Base-by-base conservation (phyloP, 2,329 filamentous ascomycete genomes). In the Epichloe coenophiala region DNA sequence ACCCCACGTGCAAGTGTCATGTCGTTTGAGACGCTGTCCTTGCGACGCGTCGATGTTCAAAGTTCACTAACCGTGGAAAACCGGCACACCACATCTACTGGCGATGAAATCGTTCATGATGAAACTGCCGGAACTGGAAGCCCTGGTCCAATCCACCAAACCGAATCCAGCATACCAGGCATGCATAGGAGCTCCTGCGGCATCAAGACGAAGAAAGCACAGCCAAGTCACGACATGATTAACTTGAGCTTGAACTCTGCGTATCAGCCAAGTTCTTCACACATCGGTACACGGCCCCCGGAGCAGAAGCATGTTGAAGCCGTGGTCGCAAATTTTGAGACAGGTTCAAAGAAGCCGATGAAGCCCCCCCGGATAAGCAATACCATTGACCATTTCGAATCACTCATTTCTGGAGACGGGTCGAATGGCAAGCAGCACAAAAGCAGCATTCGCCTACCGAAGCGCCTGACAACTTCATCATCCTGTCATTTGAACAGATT, bases 301-400 rank as follows among this genome's bases (percentile, higher is more conserved):
- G 19, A 47, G 13, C 15, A 21, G 40, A 49, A 36, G 31, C 38
- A 37, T 38, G 31, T 43, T 12, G 46, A 38, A 36, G 17, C 35
- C n/a, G 36, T 31, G 17, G 46, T 36, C 15, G 40, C 45, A 8
- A 39, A 46, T 27, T 42, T 50, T 8, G 51, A 49, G 15, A n/a
- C 47, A 5, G 13, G 9, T 38, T 23, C 51, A 35, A 47, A 45
- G 17, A 33, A 49, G 12, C 27, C 42, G 19, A n/a, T 40, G 36
- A 31, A 45, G 21, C 21, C 36, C 23, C 21, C 17, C 43, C 44
- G 37, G 31, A 53, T 53, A 19, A 49, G 39, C 21, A 47, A 50
- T 39, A 50, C 33, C 19, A 53, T 53, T 31, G 51, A 46, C n/a
- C 51, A 44, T 41, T 53, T 53, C 21, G 51, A 53, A 47, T 45